Base-by-base conservation (phyloP, 768 basidiomycete genomes). In the Russula sp. region DNA sequence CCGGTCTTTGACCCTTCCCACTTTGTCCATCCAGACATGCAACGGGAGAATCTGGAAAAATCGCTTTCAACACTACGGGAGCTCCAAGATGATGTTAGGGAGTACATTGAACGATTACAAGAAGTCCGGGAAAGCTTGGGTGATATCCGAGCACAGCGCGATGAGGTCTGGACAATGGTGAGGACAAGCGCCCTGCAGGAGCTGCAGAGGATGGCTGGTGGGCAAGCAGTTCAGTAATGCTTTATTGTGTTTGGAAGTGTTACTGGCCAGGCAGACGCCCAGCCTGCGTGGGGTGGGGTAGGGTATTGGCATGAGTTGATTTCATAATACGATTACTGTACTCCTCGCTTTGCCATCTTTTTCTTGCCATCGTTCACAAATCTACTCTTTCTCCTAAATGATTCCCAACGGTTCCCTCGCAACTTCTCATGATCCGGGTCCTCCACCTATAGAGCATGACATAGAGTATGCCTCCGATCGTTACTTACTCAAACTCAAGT, bases 91-190 rank as follows among this genome's bases (percentile, higher is more conserved):
- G 92, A 94, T 67, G 88, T 87, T 6, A 78, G 90, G 48, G 92
- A 93, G 72, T 94, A 93, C 69, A 84, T 88, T 6, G 91, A 93
- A 69, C 81, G 91, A 32, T 73, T 94, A 57, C 83, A 88, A 68
- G 92, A 94, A 71, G 89, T 94, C 57, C 75, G 92, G 56, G 90
- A 93, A 66, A 83, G 84, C 2, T 71, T 93, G 58, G 92, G 92
- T 6, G 85, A 88, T 66, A 81, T 88, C 35, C 76, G 84, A 58
- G 80, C 81, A 2, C 88, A 91, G 70, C 77, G 90, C 58, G 80
- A 86, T 69, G 76, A 79, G 10, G 79, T 93, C 20, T 94, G 92
- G 92, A 80, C 84, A 60, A 72, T 85, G 70, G 85, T 91, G 55
- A 81, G 91, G 60, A 83, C 86, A 71, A 79, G 81, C 60, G 88